Conservation (phyloP, 371 early-diverging fungal genomes). For the Syncephalastrum racemosum region DNA sequence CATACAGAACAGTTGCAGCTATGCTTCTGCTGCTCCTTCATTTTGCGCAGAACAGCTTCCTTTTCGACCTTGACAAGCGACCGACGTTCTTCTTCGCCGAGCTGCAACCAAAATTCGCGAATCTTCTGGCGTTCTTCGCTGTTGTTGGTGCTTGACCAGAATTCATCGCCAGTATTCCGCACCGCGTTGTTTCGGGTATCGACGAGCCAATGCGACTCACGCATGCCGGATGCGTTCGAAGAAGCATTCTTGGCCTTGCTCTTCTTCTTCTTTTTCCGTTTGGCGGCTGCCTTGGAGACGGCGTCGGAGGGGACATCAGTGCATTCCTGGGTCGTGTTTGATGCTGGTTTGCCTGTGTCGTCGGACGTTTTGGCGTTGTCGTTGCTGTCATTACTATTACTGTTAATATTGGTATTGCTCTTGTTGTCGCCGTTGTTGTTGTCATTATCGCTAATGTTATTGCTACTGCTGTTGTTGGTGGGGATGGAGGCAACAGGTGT, state of each 20-base stretch:
- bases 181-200: constrained; percentile 8
- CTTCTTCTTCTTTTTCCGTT: constrained; percentile 24
- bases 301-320: neutral
- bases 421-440: neutral
- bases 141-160: constrained; percentile 14
- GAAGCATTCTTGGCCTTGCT: constrained; percentile 6
- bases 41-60: constrained; percentile 87
- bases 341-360: neutral
- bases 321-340: constrained; percentile 2
- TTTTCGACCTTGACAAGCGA: constrained; percentile 87
- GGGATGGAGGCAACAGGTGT: neutral
- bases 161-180: constrained; percentile 9
- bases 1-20: constrained; percentile 89
- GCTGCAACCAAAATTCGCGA: constrained; percentile 88
- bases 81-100: constrained; percentile 83
- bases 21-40: constrained; percentile 92
- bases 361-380: constrained; percentile 1
- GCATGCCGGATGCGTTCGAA: neutral
- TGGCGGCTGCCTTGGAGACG: neutral
- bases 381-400: neutral
- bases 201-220: constrained; percentile 10
- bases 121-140: constrained; percentile 83
- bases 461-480: neutral
- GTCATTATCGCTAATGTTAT: constrained; percentile 3
- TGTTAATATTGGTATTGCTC: too few species aligned